These are phyloP conservation scores for Cryphonectria parasitica DNA, from an alignment of 2,329 filamentous ascomycete genomes.

Conservation along the genomic window DNA sequence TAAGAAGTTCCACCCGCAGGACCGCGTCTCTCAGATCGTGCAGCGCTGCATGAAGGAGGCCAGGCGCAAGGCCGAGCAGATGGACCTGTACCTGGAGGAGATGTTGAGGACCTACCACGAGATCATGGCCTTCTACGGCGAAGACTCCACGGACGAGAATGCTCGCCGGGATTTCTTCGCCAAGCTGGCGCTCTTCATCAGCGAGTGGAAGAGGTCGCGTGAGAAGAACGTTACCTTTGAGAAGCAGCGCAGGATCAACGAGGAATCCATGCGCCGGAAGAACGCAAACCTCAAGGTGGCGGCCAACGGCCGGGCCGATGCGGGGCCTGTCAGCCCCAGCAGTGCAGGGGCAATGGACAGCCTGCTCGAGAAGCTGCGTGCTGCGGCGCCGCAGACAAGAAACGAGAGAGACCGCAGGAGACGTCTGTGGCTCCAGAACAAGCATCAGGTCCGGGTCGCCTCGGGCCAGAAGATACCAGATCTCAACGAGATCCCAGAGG, in stretches of 20 bases:
- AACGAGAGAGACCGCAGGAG: constrained; percentile 89
- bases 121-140: constrained; percentile 95
- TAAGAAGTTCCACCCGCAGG: constrained; percentile 97
- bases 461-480: constrained; percentile 90
- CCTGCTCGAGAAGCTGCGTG: constrained; percentile 89
- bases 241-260: constrained; percentile 81
- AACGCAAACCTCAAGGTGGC: constrained; percentile 68
- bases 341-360: constrained; percentile 94
- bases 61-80: constrained; percentile 91
- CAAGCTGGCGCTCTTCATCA: constrained; percentile 87
- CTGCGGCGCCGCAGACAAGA: constrained; percentile 85
- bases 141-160: constrained; percentile 89
- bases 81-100: constrained; percentile 90
- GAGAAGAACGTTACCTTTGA: constrained; percentile 89
- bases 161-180: constrained; percentile 94
- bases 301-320: constrained; percentile 47
- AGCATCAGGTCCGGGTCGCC: constrained; percentile 86
- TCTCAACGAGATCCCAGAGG: constrained; percentile 62
- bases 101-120: constrained; percentile 91
- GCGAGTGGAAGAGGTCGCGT: constrained; percentile 93
- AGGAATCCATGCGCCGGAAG: constrained; percentile 91
- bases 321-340: constrained; percentile 64
- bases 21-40: constrained; percentile 89
- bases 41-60: constrained; percentile 97
- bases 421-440: constrained; percentile 85